Evolutionary conservation across 2,329 filamentous ascomycete species (phyloP), one percentile per base, ranked within the genome.

Genomic region (Magnaporthiopsis poae): DNA sequence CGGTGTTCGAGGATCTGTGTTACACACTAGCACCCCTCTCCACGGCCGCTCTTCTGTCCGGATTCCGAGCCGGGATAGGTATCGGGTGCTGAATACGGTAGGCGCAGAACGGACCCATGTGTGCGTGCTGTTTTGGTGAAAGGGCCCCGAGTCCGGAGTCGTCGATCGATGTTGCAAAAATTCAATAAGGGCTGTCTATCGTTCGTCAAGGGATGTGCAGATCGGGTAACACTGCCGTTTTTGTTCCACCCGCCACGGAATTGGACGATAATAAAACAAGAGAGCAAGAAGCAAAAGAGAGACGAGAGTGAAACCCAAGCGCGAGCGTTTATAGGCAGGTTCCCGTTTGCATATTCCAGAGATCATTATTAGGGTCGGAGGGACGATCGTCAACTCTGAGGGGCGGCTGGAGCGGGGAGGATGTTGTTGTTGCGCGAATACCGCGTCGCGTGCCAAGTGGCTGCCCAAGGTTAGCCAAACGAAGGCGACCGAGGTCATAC

Each of bases 261-360:
- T 60, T 29, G 35, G 64, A 62, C 35, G 62, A 61, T 65, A 65
- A n/a, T 65, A 65, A 65, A 60, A 65, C 64, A 65, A 61, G 36
- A 61, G 35, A 46, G 33, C 33, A 52, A 61, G 36, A 65, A 61
- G 29, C n/a, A 31, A 29, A 46, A 64, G 18, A 64, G 60, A 61
- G 56, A 31, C 12, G 29, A 31, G 27, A 60, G 29, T 31, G 36
- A 25, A 27, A 46, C 18, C n/a, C 21, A 61, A 36, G 56, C 56
- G 33, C n/a, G 59, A 29, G 56, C 59, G 27, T 52, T 21, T 56
- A 64, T 64, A 27, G 63, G 46, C 46, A 56, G 27, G 31, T 29
- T 33, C 15, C 31, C 56, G 52, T 29, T 60, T 60, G 27, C 56
- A 65, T 21, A 21, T 65, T 33, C 64, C 60, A 60, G 39, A 64